Percentiles rank a stretch among this genome's conserved stretches.
These are phyloP conservation scores for Talaromyces piceae DNA, from an alignment of 2,329 filamentous ascomycete genomes.

Conservation along the genomic window DNA sequence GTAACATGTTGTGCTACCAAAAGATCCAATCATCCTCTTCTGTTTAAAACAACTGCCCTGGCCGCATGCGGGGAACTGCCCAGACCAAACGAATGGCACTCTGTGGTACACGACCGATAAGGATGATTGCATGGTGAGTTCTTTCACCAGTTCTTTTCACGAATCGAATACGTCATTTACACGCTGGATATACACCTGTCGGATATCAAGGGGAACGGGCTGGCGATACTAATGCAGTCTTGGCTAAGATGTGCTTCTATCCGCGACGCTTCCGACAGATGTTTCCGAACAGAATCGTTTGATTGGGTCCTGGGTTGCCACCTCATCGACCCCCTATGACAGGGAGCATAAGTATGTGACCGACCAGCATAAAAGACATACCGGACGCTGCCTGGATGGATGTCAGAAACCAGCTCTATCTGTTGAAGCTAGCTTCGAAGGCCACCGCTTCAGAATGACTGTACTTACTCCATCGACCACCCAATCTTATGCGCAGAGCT, in stretches of 20 bases:
- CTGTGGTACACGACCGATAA: not conserved
- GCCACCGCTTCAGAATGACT: not conserved
- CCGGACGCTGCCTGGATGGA: not conserved
- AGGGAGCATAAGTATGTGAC: not conserved
- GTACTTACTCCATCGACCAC: not conserved
- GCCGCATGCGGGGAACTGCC: not conserved
- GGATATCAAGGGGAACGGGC: not conserved
- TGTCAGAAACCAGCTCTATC: not conserved
- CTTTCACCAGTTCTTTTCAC: not conserved
- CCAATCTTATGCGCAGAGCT: constrained; percentile 2
- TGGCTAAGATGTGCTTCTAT: not conserved
- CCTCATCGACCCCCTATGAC: not conserved
- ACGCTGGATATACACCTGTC: not conserved
- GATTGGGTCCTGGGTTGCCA: not conserved
- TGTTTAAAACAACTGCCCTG: not conserved
- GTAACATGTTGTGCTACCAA: not conserved
- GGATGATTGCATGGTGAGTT: not conserved
- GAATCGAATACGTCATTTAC: not conserved
- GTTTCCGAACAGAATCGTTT: not conserved
- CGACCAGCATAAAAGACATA: not conserved
- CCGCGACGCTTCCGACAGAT: not conserved
- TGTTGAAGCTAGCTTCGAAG: not conserved
- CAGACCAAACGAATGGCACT: not conserved
- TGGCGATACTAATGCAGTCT: not conserved
- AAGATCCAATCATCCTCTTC: not conserved